Conservation (phyloP, 805 yeast species). For the Cyberlindnera nakhonratchasimensis region DNA sequence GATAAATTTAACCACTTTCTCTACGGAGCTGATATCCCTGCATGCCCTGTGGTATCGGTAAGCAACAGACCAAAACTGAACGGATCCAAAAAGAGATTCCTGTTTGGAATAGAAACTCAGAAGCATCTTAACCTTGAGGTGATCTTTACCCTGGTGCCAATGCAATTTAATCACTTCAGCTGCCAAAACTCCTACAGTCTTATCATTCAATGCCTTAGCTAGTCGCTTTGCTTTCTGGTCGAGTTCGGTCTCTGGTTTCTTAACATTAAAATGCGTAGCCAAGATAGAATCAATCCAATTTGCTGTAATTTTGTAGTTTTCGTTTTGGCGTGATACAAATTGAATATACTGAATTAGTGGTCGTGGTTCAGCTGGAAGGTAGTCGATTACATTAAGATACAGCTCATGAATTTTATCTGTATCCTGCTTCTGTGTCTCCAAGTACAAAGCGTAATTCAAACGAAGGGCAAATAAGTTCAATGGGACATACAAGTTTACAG, state of each 20-base stretch:
- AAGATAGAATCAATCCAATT: constrained; percentile 26
- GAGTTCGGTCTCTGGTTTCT: constrained; percentile 9
- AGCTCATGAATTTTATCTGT: constrained; percentile 19
- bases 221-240: constrained; percentile 26
- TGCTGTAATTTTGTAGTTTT: constrained; percentile 22
- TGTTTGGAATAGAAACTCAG: constrained; percentile 28
- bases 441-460: constrained; percentile 24
- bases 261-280: constrained; percentile 17
- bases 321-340: constrained; percentile 21
- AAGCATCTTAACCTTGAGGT: constrained; percentile 31
- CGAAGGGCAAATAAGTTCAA: constrained; percentile 14
- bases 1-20: constrained; percentile 42
- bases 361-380: constrained; percentile 14
- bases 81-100: constrained; percentile 35
- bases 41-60: constrained; percentile 49
- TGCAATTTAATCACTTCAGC: constrained; percentile 32
- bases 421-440: constrained; percentile 15
- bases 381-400: constrained; percentile 17
- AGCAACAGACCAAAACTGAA: constrained; percentile 53
- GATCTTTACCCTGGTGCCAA: constrained; percentile 30
- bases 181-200: constrained; percentile 38
- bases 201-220: constrained; percentile 37
- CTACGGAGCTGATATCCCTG: constrained; percentile 43
- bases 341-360: constrained; percentile 24
- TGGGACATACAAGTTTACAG: constrained; percentile 40